Evolutionary conservation across 148 eudicot genomes (phyloP).

Genomic region (Rhododendron simsii): DNA sequence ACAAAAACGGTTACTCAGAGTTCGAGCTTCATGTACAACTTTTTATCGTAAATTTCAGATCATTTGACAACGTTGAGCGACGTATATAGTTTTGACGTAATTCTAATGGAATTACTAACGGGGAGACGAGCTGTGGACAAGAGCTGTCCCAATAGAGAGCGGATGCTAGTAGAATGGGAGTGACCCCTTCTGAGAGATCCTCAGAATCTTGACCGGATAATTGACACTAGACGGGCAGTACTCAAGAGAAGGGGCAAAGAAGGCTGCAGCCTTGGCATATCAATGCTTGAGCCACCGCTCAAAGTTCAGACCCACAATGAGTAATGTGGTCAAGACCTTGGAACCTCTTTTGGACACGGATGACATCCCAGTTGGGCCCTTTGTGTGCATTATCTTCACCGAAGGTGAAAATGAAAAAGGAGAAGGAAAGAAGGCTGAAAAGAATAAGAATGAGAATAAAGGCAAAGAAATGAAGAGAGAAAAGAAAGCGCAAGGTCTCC

Average conservation of each 20-base stretch:
- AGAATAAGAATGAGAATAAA: not conserved
- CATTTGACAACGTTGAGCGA: slow-evolving; percentile 55
- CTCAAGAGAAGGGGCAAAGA: slow-evolving; percentile 32
- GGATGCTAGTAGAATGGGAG: slow-evolving; percentile 44
- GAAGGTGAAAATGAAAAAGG: not conserved
- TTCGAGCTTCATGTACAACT: too few species aligned
- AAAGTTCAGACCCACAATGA: slow-evolving; percentile 48
- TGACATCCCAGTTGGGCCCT: slow-evolving; percentile 21
- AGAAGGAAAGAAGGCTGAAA: not conserved
- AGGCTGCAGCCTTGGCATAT: slow-evolving; percentile 44
- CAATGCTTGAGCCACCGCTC: slow-evolving; percentile 51
- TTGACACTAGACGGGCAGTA: slow-evolving; percentile 56
- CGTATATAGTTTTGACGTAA: slow-evolving; percentile 53
- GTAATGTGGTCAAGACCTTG: slow-evolving; percentile 34
- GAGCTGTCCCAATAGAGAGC: slow-evolving; percentile 36
- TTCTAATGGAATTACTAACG: slow-evolving; percentile 46
- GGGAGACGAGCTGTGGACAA: slow-evolving; percentile 45
- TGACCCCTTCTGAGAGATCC: slow-evolving; percentile 33
- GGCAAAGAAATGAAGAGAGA: not conserved
- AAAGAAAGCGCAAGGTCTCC: not conserved
- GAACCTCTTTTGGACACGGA: slow-evolving; percentile 32
- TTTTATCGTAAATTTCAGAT: slow-evolving; percentile 6
- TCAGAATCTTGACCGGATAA: slow-evolving; percentile 24
- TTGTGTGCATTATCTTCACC: slow-evolving; percentile 33
- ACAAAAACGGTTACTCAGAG: too few species aligned